Conservation (phyloP, 352 stramenopile genomes). For the Ochromonadaceae sp. region DNA sequence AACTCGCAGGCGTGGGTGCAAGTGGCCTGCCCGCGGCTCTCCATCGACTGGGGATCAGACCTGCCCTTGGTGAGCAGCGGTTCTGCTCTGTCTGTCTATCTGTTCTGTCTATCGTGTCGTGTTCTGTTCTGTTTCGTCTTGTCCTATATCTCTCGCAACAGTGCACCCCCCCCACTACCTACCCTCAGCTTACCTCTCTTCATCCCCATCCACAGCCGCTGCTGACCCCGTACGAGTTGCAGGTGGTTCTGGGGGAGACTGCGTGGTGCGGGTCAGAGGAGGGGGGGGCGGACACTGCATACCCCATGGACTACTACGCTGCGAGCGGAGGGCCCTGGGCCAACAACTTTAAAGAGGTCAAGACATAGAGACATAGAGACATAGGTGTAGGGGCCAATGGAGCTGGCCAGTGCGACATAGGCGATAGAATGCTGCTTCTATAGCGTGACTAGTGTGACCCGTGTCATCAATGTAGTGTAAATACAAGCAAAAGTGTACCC, state of each 20-base stretch:
- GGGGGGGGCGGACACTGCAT: conserved; percentile 65
- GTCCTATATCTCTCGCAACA: conserved; percentile 1
- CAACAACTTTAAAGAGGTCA: conserved; percentile 60
- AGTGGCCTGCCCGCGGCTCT: conserved; percentile 91
- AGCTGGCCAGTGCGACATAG: too few relatives aligned
- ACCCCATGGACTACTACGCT: conserved; percentile 99
- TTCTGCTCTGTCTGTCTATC: conserved; percentile 63
- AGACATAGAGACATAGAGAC: conserved; percentile 5
- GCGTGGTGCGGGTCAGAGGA: too few relatives aligned
- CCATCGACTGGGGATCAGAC: conserved; percentile 85
- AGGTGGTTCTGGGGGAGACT: conserved; percentile 75
- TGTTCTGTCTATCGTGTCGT: conserved; percentile 40
- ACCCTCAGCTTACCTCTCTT: not conserved
- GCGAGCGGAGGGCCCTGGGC: conserved; percentile 85
- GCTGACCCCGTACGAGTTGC: conserved; percentile 88
- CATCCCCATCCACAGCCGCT: conserved; percentile 45
- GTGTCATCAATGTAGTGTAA: too few relatives aligned
- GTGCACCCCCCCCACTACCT: not conserved
- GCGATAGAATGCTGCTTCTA: too few relatives aligned
- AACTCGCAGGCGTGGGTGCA: conserved; percentile 95
- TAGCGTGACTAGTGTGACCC: too few relatives aligned
- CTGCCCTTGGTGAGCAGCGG: not conserved
- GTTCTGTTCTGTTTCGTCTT: not conserved
- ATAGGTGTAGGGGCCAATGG: too few relatives aligned
- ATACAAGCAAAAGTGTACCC: too few relatives aligned